Evolutionary conservation across 73 alveolate species (phyloP).

Genomic region (Stentor roeselii): DNA sequence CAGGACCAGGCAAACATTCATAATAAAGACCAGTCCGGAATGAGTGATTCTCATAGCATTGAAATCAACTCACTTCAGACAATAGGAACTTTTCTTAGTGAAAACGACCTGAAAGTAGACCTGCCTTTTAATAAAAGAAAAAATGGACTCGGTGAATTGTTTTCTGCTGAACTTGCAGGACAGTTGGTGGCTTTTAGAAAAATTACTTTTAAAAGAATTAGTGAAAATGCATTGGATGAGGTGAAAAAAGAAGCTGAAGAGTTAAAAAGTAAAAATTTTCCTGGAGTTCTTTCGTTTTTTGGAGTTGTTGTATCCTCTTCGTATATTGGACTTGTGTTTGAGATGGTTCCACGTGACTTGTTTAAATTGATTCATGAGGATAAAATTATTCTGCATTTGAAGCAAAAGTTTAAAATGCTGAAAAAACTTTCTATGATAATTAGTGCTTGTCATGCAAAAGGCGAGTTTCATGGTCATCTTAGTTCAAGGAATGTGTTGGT

Average conservation of each 20-base stretch:
- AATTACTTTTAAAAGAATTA: not conserved
- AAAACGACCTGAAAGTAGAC: not conserved
- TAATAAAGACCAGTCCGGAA: not conserved
- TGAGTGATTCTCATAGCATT: not conserved
- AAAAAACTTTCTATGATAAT: not conserved
- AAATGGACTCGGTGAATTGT: slow-evolving; percentile 30
- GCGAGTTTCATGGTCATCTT: slow-evolving; percentile 31
- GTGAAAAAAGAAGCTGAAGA: not conserved
- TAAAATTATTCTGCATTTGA: not conserved
- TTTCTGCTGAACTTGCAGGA: slow-evolving; percentile 22
- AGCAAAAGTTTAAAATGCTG: slow-evolving; percentile 5
- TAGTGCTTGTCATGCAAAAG: not conserved
- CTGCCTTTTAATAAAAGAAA: not conserved
- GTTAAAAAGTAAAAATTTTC: not conserved
- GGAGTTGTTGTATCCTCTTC: slow-evolving; percentile 6
- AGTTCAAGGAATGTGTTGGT: slow-evolving; percentile 24
- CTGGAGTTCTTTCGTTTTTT: not conserved
- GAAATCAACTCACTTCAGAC: not conserved
- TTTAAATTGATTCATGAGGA: slow-evolving; percentile 21
- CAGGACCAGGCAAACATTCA: slow-evolving; percentile 2
- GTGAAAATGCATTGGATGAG: slow-evolving; percentile 22
- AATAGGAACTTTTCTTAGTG: not conserved
- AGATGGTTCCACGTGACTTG: not conserved
- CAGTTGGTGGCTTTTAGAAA: not conserved
- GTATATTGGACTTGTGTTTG: not conserved